Conservation (phyloP, 129 eudicot genomes). For the Calendula officinalis region DNA sequence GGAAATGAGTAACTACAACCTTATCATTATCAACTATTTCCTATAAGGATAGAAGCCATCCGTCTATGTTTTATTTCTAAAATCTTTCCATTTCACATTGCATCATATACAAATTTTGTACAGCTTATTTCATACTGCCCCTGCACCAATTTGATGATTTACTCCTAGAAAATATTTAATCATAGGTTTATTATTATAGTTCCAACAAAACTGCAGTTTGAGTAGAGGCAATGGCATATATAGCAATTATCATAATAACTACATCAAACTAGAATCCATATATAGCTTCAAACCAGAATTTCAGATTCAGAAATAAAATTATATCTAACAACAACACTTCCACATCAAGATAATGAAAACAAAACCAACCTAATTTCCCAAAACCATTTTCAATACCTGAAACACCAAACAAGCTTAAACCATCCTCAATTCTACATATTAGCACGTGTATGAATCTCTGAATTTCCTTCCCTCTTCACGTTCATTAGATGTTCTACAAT, state of each 20-base stretch:
- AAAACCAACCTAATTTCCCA: conserved; percentile 56
- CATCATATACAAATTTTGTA: neutral
- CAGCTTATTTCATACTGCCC: neutral
- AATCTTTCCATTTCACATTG: too few relatives aligned
- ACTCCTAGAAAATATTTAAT: neutral
- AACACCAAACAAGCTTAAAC: conserved; percentile 54
- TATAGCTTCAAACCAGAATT: conserved; percentile 20
- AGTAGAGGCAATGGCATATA: neutral
- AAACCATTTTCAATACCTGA: conserved; percentile 62
- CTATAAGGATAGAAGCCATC: too few relatives aligned
- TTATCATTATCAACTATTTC: too few relatives aligned
- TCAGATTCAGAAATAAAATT: conserved; percentile 29
- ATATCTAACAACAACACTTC: conserved; percentile 23
- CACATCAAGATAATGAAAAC: conserved; percentile 28
- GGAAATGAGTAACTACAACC: too few relatives aligned
- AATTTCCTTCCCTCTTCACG: conserved; percentile 54
- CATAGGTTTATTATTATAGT: too few relatives aligned
- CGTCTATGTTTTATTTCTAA: too few relatives aligned
- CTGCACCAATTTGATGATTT: neutral
- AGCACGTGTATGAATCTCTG: conserved; percentile 50
- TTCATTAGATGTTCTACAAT: conserved; percentile 49
- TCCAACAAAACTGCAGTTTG: neutral
- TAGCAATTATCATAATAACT: conserved; percentile 7
- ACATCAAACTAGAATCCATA: conserved; percentile 6
- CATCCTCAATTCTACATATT: conserved; percentile 26